phyloP scores from a whole-genome alignment of 495 filamentous ascomycete genomes.

The Neurospora sp. region DNA sequence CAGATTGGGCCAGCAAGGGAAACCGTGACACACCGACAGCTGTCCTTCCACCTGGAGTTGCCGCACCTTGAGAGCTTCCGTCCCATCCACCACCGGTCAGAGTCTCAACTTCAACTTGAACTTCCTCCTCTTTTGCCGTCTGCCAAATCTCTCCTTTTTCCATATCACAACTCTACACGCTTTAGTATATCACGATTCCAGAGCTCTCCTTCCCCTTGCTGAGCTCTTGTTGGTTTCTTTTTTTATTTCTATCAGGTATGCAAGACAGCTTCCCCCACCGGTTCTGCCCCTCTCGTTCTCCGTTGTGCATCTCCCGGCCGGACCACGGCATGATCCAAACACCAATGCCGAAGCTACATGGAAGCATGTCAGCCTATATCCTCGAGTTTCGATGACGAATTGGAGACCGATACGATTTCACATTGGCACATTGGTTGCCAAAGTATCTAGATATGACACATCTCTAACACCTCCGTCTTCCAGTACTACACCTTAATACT shows the following conservation, averaged over 20 bases:
- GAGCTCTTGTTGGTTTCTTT: neutral
- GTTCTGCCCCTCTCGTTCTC: neutral
- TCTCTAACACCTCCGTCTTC: neutral
- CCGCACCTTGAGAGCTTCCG: neutral
- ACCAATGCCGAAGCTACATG: neutral
- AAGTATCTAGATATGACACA: neutral
- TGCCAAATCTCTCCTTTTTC: neutral
- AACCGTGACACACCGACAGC: neutral
- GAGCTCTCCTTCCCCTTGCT: neutral
- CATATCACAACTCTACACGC: neutral
- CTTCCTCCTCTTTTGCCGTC: neutral
- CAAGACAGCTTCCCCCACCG: neutral
- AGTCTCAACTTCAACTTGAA: neutral
- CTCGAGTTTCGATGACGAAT: neutral
- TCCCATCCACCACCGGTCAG: neutral
- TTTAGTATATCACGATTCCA: neutral
- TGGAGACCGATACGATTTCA: neutral
- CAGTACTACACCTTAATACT: neutral
- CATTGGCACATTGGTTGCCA: neutral
- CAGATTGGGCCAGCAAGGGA: neutral
- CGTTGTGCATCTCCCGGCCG: neutral
- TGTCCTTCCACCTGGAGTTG: neutral
- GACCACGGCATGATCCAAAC: neutral
- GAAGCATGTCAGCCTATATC: neutral
- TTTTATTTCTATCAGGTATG: neutral